Base-by-base conservation (phyloP, 495 filamentous ascomycete genomes). In the Mytilinidion resinicola region DNA sequence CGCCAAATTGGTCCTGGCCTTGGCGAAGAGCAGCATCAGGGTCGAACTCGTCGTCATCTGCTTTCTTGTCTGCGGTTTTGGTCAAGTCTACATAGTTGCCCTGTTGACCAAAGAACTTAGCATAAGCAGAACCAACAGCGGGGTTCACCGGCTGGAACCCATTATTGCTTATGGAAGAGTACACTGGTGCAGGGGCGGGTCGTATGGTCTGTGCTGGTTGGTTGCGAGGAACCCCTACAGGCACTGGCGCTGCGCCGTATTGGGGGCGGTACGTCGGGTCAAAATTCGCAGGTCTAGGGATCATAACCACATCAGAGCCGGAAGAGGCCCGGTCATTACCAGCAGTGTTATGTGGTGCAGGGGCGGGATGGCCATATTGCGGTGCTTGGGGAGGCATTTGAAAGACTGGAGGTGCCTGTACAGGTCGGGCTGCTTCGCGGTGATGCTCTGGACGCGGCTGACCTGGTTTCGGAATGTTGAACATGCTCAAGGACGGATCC, bases 11-110 rank as follows among this genome's bases (percentile, higher is more conserved):
- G 30, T 60, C 41, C 20, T 59, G 41, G 15, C 64, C 61, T 7
- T 57, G 67, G n/a, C 59, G 42, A 20, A 72, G 51, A 1, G 59
- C 71, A n/a, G 62, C 58, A 56, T 74, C 71, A n/a, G 73, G 72
- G 55, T 76, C 68, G 53, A 73, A 73, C 33, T 61, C 57, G 54
- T 71, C 69, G n/a, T 67, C 63, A 44, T 73, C 65, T 14, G 37
- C 58, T 19, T 56, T 56, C n/a, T 34, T 25, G 6, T 9, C 12
- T 20, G 38, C 43, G n/a, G 15, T 56, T 12, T 25, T 37, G 2
- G 51, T 53, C 15, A 53, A 38, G 51, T 53, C 51, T 9, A 53
- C 33, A 8, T 9, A 8, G 11, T 41, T 38, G 25, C 25, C 25
- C 21, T 19, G 51, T 21, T 36, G 62, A 17, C 15, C 17, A n/a